Evolutionary conservation across 2,329 filamentous ascomycete species (phyloP).

Genomic region (Penicillium glabrum): DNA sequence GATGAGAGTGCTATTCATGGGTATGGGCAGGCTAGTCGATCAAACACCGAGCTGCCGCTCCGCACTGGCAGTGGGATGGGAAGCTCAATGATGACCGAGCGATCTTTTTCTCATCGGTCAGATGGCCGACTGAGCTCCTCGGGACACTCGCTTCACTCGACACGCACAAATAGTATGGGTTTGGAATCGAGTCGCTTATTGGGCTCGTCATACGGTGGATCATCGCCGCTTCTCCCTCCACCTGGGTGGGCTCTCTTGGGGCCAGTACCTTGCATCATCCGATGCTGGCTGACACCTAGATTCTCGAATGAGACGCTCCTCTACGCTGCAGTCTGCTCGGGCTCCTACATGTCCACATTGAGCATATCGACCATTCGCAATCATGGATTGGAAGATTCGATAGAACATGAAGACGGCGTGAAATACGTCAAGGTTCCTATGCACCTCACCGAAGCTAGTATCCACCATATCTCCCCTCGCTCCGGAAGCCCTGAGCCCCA

Average conservation of each 20-base stretch:
- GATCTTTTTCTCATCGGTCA: slow-evolving; percentile 90
- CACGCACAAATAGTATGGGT: slow-evolving; percentile 82
- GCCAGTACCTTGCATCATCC: slow-evolving; percentile 87
- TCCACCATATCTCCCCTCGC: slow-evolving; percentile 69
- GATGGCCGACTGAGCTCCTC: slow-evolving; percentile 92
- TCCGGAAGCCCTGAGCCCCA: slow-evolving; percentile 72
- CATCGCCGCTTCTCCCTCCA: slow-evolving; percentile 74
- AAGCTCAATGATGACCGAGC: slow-evolving; percentile 79
- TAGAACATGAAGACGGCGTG: slow-evolving; percentile 65
- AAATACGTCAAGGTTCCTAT: slow-evolving; percentile 74
- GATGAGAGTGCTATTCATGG: slow-evolving; percentile 93
- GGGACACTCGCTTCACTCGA: slow-evolving; percentile 75
- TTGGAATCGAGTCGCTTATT: slow-evolving; percentile 68
- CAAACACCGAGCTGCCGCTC: slow-evolving; percentile 78
- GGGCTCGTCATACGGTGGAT: slow-evolving; percentile 64
- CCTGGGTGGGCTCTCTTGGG: slow-evolving; percentile 83
- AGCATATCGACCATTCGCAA: slow-evolving; percentile 73
- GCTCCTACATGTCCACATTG: slow-evolving; percentile 83
- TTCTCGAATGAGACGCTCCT: slow-evolving; percentile 87
- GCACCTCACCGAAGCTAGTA: slow-evolving; percentile 87
- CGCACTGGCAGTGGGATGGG: slow-evolving; percentile 79
- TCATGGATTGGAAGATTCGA: slow-evolving; percentile 67
- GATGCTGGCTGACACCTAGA: slow-evolving; percentile 89
- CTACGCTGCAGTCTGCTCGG: slow-evolving; percentile 90
- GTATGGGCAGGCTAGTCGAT: slow-evolving; percentile 78